Conservation (phyloP, 2,329 filamentous ascomycete genomes). For the Leptographium wingfieldii region DNA sequence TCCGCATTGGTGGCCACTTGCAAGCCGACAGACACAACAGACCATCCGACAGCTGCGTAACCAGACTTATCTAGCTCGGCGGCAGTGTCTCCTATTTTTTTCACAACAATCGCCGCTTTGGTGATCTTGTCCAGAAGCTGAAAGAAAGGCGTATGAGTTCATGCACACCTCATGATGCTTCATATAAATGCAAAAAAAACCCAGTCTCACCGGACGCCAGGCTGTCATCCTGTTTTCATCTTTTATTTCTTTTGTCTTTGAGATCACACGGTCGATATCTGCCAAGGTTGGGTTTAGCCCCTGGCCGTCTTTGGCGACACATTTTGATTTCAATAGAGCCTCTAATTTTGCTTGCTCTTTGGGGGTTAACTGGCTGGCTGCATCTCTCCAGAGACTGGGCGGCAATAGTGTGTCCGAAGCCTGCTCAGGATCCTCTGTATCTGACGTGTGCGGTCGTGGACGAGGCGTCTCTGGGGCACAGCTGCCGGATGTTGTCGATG, state of each 20-base stretch:
- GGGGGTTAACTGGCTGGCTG: not conserved
- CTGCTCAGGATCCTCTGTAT: not conserved
- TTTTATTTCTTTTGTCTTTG: not conserved
- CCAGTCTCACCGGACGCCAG: not conserved
- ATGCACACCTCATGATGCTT: not conserved
- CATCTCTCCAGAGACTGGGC: not conserved
- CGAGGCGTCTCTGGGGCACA: not conserved
- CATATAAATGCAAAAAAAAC: not conserved
- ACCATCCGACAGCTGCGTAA: conserved; percentile 1
- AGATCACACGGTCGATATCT: not conserved
- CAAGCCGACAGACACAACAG: not conserved
- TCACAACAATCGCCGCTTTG: not conserved
- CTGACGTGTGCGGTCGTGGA: not conserved
- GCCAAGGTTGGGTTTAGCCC: not conserved
- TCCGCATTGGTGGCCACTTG: not conserved
- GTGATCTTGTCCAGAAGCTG: not conserved
- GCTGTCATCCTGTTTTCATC: not conserved
- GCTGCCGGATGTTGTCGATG: not conserved
- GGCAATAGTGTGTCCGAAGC: not conserved
- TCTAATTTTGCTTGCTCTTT: not conserved
- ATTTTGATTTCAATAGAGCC: not conserved
- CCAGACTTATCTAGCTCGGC: not conserved
- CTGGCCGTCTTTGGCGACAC: not conserved
- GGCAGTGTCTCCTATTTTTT: not conserved
- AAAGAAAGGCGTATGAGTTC: not conserved